Percentiles rank a stretch among this genome's conserved stretches.
Evolutionary conservation across 2,329 filamentous ascomycete species (phyloP).

Genomic region (Allantophomopsis cytisporea): DNA sequence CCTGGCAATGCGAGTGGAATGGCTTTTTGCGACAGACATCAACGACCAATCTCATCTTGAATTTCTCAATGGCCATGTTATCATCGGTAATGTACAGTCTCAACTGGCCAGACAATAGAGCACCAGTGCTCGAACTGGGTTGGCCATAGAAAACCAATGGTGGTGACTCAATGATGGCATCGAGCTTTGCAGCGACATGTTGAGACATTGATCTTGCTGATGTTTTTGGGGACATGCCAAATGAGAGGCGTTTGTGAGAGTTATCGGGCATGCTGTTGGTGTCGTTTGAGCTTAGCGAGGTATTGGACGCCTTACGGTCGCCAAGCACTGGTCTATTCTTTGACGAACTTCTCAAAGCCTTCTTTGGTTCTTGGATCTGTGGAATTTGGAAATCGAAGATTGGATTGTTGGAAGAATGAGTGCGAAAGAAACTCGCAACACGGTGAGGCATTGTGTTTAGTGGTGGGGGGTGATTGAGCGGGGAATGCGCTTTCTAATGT

Average conservation of each 20-base stretch:
- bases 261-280: neutral
- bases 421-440: slow-evolving; percentile 12
- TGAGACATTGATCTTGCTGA: slow-evolving; percentile 11
- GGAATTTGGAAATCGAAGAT: slow-evolving; percentile 7
- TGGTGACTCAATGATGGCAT: slow-evolving; percentile 64
- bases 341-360: slow-evolving; percentile 4
- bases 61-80: slow-evolving; percentile 51
- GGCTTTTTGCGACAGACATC: slow-evolving; percentile 70
- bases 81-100: slow-evolving; percentile 59
- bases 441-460: slow-evolving; percentile 10
- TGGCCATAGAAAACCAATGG: slow-evolving; percentile 74
- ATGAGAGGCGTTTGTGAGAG: slow-evolving; percentile 13
- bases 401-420: slow-evolving; percentile 4
- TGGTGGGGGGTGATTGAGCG: too few relatives aligned
- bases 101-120: slow-evolving; percentile 74
- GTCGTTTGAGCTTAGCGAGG: slow-evolving; percentile 8
- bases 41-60: slow-evolving; percentile 59
- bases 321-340: slow-evolving; percentile 6
- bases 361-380: slow-evolving; percentile 5
- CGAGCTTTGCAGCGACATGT: slow-evolving; percentile 8
- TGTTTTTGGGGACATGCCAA: slow-evolving; percentile 10
- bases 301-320: slow-evolving; percentile 6
- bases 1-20: slow-evolving; percentile 63
- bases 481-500: too few relatives aligned
- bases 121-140: slow-evolving; percentile 64